Percentiles rank a stretch among this genome's conserved stretches.
These are phyloP conservation scores for Eremochloa ophiuroides DNA, from an alignment of 176 grass and related monocot genomes.

Conservation along the genomic window DNA sequence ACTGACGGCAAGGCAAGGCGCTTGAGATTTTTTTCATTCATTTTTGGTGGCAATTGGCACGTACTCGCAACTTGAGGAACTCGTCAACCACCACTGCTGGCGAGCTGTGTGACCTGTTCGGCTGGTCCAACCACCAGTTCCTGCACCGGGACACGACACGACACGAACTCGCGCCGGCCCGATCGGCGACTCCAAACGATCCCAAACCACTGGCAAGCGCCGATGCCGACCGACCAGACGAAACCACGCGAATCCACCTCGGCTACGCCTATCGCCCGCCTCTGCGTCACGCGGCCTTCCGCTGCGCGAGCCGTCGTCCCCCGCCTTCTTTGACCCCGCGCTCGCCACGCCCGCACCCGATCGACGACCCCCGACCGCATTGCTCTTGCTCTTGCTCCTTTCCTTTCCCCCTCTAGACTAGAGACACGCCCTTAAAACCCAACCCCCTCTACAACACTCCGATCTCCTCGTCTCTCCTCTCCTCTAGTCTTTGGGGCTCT, in stretches of 20 bases:
- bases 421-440: conserved; percentile 37
- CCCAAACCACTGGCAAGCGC: conserved; percentile 15
- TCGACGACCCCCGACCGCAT: conserved; percentile 2
- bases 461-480: background rate
- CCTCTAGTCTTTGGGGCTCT: background rate
- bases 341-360: conserved; percentile 6
- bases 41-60: background rate
- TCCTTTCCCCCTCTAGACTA: too few species aligned
- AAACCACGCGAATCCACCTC: background rate
- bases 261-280: background rate
- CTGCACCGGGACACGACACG: too few species aligned
- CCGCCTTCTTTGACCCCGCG: conserved; percentile 33
- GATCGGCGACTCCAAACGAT: conserved; percentile 7
- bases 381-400: too few species aligned
- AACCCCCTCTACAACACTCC: background rate
- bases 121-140: background rate
- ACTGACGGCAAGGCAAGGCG: background rate
- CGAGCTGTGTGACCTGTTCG: background rate
- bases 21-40: background rate
- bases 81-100: too few species aligned
- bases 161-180: background rate
- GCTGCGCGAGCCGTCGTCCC: background rate
- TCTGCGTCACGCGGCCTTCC: background rate
- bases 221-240: background rate
- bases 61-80: background rate